Base-by-base conservation (phyloP, 1,284 basidiomycete genomes). In the Cryptococcus hybrid region DNA sequence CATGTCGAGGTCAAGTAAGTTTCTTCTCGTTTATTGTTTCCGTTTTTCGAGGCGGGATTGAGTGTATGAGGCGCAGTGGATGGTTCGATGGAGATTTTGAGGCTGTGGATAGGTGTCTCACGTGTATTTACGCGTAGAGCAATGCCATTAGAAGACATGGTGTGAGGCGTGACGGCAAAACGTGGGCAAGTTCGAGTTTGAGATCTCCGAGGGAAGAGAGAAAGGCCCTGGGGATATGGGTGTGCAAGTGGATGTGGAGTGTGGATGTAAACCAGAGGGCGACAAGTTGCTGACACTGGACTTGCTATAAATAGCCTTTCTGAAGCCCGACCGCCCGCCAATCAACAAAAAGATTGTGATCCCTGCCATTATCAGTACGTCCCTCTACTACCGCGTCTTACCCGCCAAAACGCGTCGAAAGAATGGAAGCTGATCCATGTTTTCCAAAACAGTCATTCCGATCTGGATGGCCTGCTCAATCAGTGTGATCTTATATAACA, bases 401-500 rank as follows among this genome's bases (percentile, higher is more conserved):
- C 24, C 24, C 24, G 24, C 24, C 24, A 24, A 24, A 24, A 24
- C 34, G 18, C 5, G 34, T 7, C 24, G 24, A 36, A n/a, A 15
- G 13, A 15, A 46, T 12, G 18, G 7, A 47, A 24, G 40, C 43
- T 30, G 5, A 42, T 11, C 40, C n/a, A 11, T 42, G 40, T n/a
- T 42, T 18, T 24, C 34, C 7, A 9, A 15, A 5, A 43, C 57
- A 78, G 77, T 78, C 63, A 77, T 78, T 54, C 77, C 75, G 24
- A 75, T 78, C 58, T 78, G 77, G 94, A 98, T 98, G 74, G 80
- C 86, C 12, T 88, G 96, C 68, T 90, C 87, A 61, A 91, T 91
- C 44, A 79, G 85, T 8, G 94, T 98, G 72, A 98, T 98, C 80
- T 87, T 97, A 57, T 97, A 97, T 85, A 98, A 98, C 84, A 94